These are phyloP conservation scores for Chondrostereum purpureum DNA, from an alignment of 1,284 basidiomycete genomes.

Conservation along the genomic window DNA sequence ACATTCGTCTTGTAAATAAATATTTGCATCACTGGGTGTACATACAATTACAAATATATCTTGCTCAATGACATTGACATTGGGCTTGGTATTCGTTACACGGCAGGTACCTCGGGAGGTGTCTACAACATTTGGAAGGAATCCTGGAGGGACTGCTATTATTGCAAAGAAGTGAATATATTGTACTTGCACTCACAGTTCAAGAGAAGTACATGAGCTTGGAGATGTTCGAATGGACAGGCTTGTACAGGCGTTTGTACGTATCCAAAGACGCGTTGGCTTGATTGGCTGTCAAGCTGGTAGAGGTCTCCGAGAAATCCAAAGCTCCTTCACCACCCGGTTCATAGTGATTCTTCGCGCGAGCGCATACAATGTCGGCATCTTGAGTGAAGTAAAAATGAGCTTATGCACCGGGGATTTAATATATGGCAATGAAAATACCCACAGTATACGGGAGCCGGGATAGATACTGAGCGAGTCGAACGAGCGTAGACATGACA, in stretches of 20 bases:
- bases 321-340: constrained; percentile 26
- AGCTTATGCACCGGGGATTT: too few species aligned
- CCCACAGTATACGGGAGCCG: constrained; percentile 79
- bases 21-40: too few species aligned
- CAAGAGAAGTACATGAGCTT: constrained; percentile 5
- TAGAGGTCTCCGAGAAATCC: constrained; percentile 1
- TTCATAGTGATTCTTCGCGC: constrained; percentile 76
- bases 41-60: too few species aligned
- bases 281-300: not conserved
- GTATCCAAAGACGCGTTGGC: constrained; percentile 2
- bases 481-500: constrained; percentile 80
- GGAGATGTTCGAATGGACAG: not conserved
- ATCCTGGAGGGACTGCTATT: too few species aligned
- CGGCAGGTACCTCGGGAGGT: too few species aligned
- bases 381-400: too few species aligned
- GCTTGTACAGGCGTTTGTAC: constrained; percentile 2
- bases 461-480: constrained; percentile 79
- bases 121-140: too few species aligned
- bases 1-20: too few species aligned
- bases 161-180: too few species aligned
- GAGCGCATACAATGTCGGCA: constrained; percentile 77
- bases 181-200: not conserved
- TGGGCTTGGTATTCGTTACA: too few species aligned
- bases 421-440: too few species aligned
- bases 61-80: too few species aligned